phyloP scores from a whole-genome alignment of 2,329 filamentous ascomycete species.

The Dendrostoma leiphaemia region DNA sequence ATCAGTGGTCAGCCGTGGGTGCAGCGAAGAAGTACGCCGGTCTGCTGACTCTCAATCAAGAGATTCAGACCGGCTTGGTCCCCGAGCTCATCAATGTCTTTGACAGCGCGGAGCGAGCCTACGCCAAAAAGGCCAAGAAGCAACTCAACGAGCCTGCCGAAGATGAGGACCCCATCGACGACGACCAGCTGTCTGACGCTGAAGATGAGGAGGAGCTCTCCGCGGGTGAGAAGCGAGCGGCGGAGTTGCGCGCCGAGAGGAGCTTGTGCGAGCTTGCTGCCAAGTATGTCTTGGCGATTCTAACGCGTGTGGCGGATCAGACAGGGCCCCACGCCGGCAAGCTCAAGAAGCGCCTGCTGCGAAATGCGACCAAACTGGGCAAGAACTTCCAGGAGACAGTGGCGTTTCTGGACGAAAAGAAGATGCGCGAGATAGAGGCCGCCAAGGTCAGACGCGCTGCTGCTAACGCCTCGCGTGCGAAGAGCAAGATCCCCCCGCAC shows the following conservation, averaged over 20 bases:
- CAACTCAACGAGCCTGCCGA: conserved; percentile 63
- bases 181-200: conserved; percentile 61
- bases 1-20: conserved; percentile 40
- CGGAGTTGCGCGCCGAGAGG: conserved; percentile 76
- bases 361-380: conserved; percentile 80
- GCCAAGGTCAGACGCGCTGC: conserved; percentile 36
- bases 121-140: conserved; percentile 67
- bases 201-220: conserved; percentile 52
- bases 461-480: conserved; percentile 26
- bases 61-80: conserved; percentile 62
- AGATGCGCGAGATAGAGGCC: conserved; percentile 45
- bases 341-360: conserved; percentile 68
- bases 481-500: conserved; percentile 34
- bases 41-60: conserved; percentile 63
- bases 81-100: conserved; percentile 76
- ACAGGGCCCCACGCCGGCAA: conserved; percentile 58
- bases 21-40: conserved; percentile 44
- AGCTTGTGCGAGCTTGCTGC: conserved; percentile 81
- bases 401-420: conserved; percentile 71
- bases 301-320: conserved; percentile 71
- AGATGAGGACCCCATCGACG: conserved; percentile 71
- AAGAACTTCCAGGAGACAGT: conserved; percentile 83
- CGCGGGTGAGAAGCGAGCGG: conserved; percentile 58
- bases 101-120: conserved; percentile 71
- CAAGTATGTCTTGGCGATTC: conserved; percentile 78